Evolutionary conservation across 805 yeast species (phyloP), one percentile per base, ranked within the genome.

Genomic region (Jamesozyma gamospora): DNA sequence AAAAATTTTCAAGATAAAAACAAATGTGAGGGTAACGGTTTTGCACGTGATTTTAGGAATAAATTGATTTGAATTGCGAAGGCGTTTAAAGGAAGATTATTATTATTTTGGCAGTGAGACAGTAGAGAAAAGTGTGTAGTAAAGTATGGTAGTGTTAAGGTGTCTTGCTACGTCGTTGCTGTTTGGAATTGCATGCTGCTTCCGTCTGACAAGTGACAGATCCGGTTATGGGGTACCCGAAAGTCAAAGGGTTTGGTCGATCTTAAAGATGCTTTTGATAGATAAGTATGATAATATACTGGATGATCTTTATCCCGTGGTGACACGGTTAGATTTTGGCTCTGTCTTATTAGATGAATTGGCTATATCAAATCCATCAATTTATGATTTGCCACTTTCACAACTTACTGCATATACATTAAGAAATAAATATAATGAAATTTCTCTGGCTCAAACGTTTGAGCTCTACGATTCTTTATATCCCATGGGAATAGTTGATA

Each of bases 401-500:
- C 46, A 45, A 18, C 41, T 35, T 4, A 27, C 29, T 14, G 42
- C 34, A 10, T 16, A 28, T 8, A 32, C 40, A 16, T 28, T 44
- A 16, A 34, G 31, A 15, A 27, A n/a, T 14, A 36, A 38, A 11
- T 42, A 40, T 24, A 41, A 32, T 29, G 32, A 42, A 24, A 33
- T 35, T 4, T 45, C 44, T 18, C 11, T 39, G 16, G 50, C 52
- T n/a, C 33, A 42, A 4, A 27, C 50, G 14, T 40, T 53, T 15
- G 45, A 48, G 14, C 30, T 47, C 5, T 47, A 42, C 21, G 38
- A 41, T 33, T 27, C 36, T 4, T 25, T 45, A 28, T 48, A 48
- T 24, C 55, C 57, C 14, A 50, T 43, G 48, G 53, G 53, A 5
- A 5, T 31, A 3, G 14, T 26, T 29, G n/a, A 9, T 12, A 6